phyloP scores from a whole-genome alignment of 139 green algal species.

The Haematococcus sp. region DNA sequence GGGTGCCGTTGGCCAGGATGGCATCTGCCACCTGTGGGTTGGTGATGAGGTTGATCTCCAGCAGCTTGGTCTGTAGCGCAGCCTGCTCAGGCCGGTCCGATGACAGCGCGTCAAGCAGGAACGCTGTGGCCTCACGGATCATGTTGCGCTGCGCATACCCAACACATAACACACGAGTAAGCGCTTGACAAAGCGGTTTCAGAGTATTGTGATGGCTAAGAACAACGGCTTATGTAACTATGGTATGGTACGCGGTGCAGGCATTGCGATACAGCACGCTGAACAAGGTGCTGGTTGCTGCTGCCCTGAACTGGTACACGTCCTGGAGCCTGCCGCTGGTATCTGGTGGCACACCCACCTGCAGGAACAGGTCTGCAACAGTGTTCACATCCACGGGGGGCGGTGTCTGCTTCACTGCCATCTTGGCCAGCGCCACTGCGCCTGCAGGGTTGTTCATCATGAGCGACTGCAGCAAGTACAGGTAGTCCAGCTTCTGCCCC shows the following conservation, averaged over 20 bases:
- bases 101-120: conserved; percentile 95
- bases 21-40: conserved; percentile 97
- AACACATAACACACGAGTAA: background rate
- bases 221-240: too few relatives aligned
- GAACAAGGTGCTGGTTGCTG: background rate
- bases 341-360: conserved; percentile 31
- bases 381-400: conserved; percentile 69
- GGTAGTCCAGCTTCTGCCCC: conserved; percentile 92
- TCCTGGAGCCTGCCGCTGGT: background rate
- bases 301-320: background rate
- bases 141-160: conserved; percentile 22
- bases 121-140: conserved; percentile 93
- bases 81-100: conserved; percentile 88
- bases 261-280: conserved; percentile 3
- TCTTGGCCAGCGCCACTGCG: conserved; percentile 93
- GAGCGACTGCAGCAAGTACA: conserved; percentile 91
- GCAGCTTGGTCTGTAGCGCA: conserved; percentile 79
- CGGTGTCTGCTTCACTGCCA: conserved; percentile 79
- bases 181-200: too few relatives aligned
- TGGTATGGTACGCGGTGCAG: too few relatives aligned
- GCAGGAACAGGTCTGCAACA: conserved; percentile 96
- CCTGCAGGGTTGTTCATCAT: conserved; percentile 93
- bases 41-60: conserved; percentile 99
- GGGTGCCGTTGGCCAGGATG: conserved; percentile 90
- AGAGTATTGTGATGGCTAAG: too few relatives aligned